Evolutionary conservation across 306 rosid genomes (phyloP).

Genomic region (Quercus bicolor): DNA sequence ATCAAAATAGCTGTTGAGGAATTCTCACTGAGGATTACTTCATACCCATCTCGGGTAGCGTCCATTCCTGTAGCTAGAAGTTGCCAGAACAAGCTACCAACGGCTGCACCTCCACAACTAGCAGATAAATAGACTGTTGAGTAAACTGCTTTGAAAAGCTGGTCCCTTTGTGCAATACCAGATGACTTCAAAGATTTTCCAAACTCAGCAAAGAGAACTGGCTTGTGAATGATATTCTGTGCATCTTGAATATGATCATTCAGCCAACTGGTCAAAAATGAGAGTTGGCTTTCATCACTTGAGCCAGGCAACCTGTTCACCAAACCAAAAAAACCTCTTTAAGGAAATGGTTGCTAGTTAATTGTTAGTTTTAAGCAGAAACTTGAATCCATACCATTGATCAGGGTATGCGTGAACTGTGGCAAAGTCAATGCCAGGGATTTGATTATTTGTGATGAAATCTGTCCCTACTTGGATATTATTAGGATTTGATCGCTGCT

Average conservation of each 20-base stretch:
- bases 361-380: not conserved
- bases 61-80: conserved; percentile 78
- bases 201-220: conserved; percentile 82
- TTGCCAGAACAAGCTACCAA: conserved; percentile 88
- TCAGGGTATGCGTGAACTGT: conserved; percentile 92
- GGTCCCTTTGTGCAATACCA: conserved; percentile 54
- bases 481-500: conserved; percentile 50
- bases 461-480: conserved; percentile 64
- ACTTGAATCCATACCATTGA: conserved; percentile 53
- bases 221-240: conserved; percentile 74
- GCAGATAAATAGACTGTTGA: conserved; percentile 72
- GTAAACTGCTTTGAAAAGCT: conserved; percentile 45
- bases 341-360: not conserved
- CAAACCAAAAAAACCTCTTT: conserved; percentile 5
- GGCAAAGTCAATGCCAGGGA: conserved; percentile 79
- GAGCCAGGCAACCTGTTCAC: conserved; percentile 64
- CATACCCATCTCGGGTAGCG: conserved; percentile 77
- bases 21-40: conserved; percentile 52
- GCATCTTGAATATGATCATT: conserved; percentile 77
- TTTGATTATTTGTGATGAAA: conserved; percentile 85
- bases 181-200: conserved; percentile 56
- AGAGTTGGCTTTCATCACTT: conserved; percentile 48
- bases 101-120: conserved; percentile 70
- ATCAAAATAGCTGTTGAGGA: conserved; percentile 63
- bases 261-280: conserved; percentile 67